Conservation (phyloP, 192 early-diverging fungal species). For the Coemansia brasiliensis region DNA sequence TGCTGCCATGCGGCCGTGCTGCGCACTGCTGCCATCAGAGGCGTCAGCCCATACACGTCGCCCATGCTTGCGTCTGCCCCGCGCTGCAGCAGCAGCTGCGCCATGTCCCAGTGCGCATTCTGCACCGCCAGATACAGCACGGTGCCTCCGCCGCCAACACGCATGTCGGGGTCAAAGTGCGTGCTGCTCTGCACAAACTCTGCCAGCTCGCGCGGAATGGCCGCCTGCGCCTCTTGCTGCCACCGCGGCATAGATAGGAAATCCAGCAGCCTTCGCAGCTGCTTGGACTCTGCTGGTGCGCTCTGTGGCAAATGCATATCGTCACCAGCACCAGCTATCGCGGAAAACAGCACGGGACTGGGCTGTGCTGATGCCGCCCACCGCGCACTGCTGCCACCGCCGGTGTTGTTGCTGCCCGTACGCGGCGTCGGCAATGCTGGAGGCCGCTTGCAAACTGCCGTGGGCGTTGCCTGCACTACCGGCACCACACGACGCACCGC, state of each 20-base stretch:
- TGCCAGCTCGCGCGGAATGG: slow-evolving; percentile 15
- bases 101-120: slow-evolving; percentile 39
- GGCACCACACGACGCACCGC: slow-evolving; percentile 6
- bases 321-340: background rate
- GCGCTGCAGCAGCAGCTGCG: slow-evolving; percentile 30
- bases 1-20: slow-evolving; percentile 17
- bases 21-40: slow-evolving; percentile 42
- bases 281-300: slow-evolving; percentile 6
- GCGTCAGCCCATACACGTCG: slow-evolving; percentile 30
- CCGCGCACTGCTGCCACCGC: background rate
- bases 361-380: background rate
- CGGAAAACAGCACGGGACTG: background rate
- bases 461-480: slow-evolving; percentile 1
- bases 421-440: background rate
- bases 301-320: slow-evolving; percentile 5
- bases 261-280: slow-evolving; percentile 6
- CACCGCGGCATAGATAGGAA: slow-evolving; percentile 7
- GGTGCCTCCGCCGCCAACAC: slow-evolving; percentile 11
- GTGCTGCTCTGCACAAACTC: slow-evolving; percentile 12
- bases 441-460: slow-evolving; percentile 10
- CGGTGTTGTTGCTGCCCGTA: too few species aligned
- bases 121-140: slow-evolving; percentile 31
- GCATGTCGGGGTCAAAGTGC: slow-evolving; percentile 12
- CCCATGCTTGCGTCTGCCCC: slow-evolving; percentile 18
- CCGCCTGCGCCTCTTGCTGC: background rate